phyloP scores from a whole-genome alignment of 1,139 yeast genomes.

The Candida gigantensis region DNA sequence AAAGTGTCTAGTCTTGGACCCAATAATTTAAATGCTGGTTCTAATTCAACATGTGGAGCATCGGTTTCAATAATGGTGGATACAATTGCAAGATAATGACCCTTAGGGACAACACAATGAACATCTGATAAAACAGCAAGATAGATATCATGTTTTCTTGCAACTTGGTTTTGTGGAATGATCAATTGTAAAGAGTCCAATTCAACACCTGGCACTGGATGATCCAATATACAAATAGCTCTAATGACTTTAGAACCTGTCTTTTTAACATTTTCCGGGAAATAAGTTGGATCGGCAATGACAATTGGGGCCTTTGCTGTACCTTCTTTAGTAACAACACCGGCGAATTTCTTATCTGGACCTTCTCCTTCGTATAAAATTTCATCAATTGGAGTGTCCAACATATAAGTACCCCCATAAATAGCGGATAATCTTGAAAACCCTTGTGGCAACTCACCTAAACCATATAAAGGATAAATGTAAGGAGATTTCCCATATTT shows the following conservation, averaged over 20 bases:
- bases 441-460: constrained; percentile 98
- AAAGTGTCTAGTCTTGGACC: constrained; percentile 82
- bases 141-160: constrained; percentile 91
- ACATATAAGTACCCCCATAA: constrained; percentile 98
- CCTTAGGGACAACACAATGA: constrained; percentile 90
- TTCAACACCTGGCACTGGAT: constrained; percentile 84
- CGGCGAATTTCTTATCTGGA: constrained; percentile 67
- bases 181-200: constrained; percentile 91
- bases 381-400: constrained; percentile 94
- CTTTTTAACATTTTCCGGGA: constrained; percentile 85
- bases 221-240: constrained; percentile 91
- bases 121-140: constrained; percentile 87
- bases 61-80: constrained; percentile 95
- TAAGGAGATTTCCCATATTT: constrained; percentile 97
- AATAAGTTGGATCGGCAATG: constrained; percentile 97
- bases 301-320: constrained; percentile 89
- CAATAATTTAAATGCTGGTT: constrained; percentile 89
- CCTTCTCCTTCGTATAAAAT: constrained; percentile 55
- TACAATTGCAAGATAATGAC: constrained; percentile 88
- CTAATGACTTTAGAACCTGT: constrained; percentile 88
- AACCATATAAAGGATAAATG: constrained; percentile 92
- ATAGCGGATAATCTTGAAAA: constrained; percentile 96
- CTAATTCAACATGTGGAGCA: constrained; percentile 87
- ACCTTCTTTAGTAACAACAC: constrained; percentile 90
- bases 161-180: constrained; percentile 94